A percentile compares a stretch with the other conserved stretches of the same genome.
These are phyloP conservation scores for Aspergillus aculeatinus DNA, from an alignment of 2,329 filamentous ascomycete species.

Conservation along the genomic window DNA sequence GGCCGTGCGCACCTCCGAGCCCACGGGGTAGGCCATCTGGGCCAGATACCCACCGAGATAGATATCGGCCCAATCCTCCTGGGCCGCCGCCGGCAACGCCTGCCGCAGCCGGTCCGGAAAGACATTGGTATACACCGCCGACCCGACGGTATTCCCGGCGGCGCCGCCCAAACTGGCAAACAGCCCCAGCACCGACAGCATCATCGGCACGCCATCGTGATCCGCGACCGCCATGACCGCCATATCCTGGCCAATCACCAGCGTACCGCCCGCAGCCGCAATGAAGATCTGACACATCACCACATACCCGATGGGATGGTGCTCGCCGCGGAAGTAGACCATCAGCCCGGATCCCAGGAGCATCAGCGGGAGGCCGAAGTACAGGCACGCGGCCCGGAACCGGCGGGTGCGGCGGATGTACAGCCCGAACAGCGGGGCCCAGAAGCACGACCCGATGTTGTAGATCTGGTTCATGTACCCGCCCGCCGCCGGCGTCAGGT, in stretches of 20 bases:
- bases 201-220: conserved; percentile 54
- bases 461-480: conserved; percentile 53
- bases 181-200: conserved; percentile 38
- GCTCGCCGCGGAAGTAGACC: conserved; percentile 55
- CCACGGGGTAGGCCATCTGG: conserved; percentile 31
- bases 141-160: conserved; percentile 32
- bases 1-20: conserved; percentile 31
- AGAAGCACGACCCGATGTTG: conserved; percentile 56
- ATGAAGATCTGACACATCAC: conserved; percentile 59
- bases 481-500: conserved; percentile 41
- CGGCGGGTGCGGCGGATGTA: conserved; percentile 51
- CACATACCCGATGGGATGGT: conserved; percentile 50
- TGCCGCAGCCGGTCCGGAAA: conserved; percentile 50
- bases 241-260: conserved; percentile 58
- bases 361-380: conserved; percentile 52
- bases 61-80: conserved; percentile 23
- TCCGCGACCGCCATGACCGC: conserved; percentile 58
- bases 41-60: conserved; percentile 27
- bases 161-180: conserved; percentile 37
- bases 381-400: conserved; percentile 54
- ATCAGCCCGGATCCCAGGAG: conserved; percentile 56
- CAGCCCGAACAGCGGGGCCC: conserved; percentile 49
- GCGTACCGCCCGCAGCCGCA: conserved; percentile 53
- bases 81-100: conserved; percentile 43
- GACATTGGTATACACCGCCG: conserved; percentile 58